phyloP scores from a whole-genome alignment of 345 rosid genomes.

The Citrus unshiu region DNA sequence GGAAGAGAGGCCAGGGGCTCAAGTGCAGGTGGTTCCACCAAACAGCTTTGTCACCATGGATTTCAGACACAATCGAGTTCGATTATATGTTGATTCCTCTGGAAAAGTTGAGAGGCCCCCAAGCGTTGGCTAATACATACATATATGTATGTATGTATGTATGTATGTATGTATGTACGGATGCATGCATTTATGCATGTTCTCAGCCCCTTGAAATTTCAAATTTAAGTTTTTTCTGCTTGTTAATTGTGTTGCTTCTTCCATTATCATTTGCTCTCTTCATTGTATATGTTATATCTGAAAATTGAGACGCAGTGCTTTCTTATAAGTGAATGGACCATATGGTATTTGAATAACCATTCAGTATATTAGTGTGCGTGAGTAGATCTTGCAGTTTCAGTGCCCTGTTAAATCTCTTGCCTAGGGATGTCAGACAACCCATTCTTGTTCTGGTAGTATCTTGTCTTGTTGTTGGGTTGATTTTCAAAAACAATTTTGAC shows the following conservation, averaged over 20 bases:
- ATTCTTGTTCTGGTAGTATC: no score
- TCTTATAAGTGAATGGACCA: not conserved
- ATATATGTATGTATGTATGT: not conserved
- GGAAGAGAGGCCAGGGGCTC: conserved; percentile 33
- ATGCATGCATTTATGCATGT: not conserved
- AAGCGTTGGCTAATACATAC: conserved; percentile 23
- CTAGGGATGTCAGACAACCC: no score
- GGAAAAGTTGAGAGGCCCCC: conserved; percentile 37
- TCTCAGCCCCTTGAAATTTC: not conserved
- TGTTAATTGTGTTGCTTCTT: not conserved
- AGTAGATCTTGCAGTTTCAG: no score
- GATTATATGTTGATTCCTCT: conserved; percentile 31
- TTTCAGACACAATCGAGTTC: conserved; percentile 29
- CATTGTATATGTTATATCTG: not conserved
- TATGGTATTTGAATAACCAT: not conserved
- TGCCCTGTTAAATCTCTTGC: no score
- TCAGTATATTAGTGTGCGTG: no score
- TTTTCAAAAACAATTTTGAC: no score
- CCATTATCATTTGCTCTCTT: not conserved
- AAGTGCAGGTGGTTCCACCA: conserved; percentile 37
- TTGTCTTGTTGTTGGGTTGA: no score
- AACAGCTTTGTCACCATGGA: conserved; percentile 37
- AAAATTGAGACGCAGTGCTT: not conserved
- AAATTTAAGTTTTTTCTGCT: not conserved
- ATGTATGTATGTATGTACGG: not conserved